Evolutionary conservation across 352 stramenopile genomes (phyloP), one percentile per base, ranked within the genome.

Genomic region (Peronospora destructor): DNA sequence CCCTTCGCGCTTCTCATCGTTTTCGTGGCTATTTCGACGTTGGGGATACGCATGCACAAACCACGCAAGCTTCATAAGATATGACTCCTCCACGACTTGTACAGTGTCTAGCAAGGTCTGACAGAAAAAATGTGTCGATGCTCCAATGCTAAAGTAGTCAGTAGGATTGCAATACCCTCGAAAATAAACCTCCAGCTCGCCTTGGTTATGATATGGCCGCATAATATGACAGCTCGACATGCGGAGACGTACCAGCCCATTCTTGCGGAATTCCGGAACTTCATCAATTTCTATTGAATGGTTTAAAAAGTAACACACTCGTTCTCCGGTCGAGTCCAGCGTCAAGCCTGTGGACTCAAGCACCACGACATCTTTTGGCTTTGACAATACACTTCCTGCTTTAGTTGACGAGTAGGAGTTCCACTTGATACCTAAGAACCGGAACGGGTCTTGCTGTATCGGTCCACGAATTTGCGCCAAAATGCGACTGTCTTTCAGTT

Each of bases 31-130:
- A 12, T 55, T 41, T 19, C 49, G 48, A 40, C 46, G 50, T 34
- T 47, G 39, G 16, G 66, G 49, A 29, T 61, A 56, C n/a, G 54
- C 36, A 19, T 71, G 56, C 33, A 83, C 70, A 39, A 85, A 66
- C 73, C 73, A 84, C 44, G 62, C 73, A 3, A 87, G 61, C 50
- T 87, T 87, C 53, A 81, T 87, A 51, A 80, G 53, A 52, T 85
- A 70, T 13, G 68, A 66, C 45, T 71, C 78, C 39, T 85, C 71
- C 19, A 78, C 66, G 0, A 84, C 43, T 38, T 71, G 61, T n/a
- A 66, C 35, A 6, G 55, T 59, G 13, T 69, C 57, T 2, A 79
- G 45, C 45, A 85, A 55, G 13, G 30, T 45, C 0, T 79, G 67
- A 33, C 61, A 63, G 23, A 75, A 68, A 4, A 81, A 26, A 23